Evolutionary conservation across 805 yeast species (phyloP).

Genomic region (Kazachstania bromeliacearum): DNA sequence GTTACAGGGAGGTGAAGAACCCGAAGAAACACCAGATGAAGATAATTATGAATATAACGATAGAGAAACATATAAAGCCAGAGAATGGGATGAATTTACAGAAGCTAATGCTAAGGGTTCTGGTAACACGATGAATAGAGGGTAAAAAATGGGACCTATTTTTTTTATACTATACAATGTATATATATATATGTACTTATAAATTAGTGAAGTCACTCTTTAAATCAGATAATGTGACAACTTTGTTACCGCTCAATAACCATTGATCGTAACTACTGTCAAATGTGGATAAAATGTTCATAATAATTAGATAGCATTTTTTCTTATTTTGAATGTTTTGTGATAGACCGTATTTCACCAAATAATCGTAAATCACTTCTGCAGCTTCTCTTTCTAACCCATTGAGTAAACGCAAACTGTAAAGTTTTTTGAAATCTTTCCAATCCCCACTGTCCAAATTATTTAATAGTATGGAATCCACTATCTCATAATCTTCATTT

Average conservation of each 20-base stretch:
- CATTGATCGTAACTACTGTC: slow-evolving; percentile 21
- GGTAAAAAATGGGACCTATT: slow-evolving; percentile 20
- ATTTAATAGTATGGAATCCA: slow-evolving; percentile 17
- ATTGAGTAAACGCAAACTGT: slow-evolving; percentile 23
- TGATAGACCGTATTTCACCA: slow-evolving; percentile 4
- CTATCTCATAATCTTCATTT: slow-evolving; percentile 17
- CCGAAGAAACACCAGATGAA: slow-evolving; percentile 36
- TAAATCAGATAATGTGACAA: slow-evolving; percentile 23
- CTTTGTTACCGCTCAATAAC: slow-evolving; percentile 22
- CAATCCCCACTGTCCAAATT: slow-evolving; percentile 14
- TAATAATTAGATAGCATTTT: slow-evolving; percentile 19
- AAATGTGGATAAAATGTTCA: slow-evolving; percentile 23
- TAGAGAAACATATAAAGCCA: slow-evolving; percentile 57
- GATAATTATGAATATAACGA: slow-evolving; percentile 56
- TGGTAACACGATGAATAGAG: slow-evolving; percentile 74
- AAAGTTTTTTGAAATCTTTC: slow-evolving; percentile 18
- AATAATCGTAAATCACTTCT: slow-evolving; percentile 20
- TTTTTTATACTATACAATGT: not conserved
- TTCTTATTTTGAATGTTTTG: slow-evolving; percentile 8
- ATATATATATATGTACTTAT: slow-evolving; percentile 2
- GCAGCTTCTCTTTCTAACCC: slow-evolving; percentile 25
- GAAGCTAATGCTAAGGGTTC: slow-evolving; percentile 82
- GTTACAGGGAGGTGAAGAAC: slow-evolving; percentile 38
- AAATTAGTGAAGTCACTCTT: slow-evolving; percentile 11
- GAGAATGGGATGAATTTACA: slow-evolving; percentile 90